A percentile compares a stretch with the other conserved stretches of the same genome.
Conservation (phyloP, 805 yeast genomes). For the Candida peoriensis region DNA sequence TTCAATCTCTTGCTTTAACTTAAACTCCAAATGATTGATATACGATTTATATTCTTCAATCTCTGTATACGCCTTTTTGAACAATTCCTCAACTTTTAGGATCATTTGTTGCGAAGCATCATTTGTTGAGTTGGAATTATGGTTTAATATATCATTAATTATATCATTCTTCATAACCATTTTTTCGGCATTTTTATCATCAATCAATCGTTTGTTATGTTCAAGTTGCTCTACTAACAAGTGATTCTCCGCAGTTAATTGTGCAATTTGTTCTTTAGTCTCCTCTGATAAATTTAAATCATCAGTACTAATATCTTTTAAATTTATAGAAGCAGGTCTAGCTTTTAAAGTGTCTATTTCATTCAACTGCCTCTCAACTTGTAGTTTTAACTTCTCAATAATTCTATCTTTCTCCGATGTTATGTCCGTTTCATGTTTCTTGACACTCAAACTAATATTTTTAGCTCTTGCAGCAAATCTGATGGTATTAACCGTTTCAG, state of each 20-base stretch:
- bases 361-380: constrained; percentile 55
- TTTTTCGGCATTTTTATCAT: constrained; percentile 49
- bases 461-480: constrained; percentile 93
- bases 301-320: constrained; percentile 2
- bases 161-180: constrained; percentile 55
- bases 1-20: constrained; percentile 29
- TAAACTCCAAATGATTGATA: constrained; percentile 53
- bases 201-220: constrained; percentile 61
- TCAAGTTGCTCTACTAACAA: constrained; percentile 63
- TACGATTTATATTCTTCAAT: constrained; percentile 57
- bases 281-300: constrained; percentile 9
- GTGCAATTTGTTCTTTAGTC: constrained; percentile 31
- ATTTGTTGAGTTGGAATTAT: constrained; percentile 4
- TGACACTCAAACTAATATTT: constrained; percentile 68
- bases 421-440: constrained; percentile 38
- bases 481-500: constrained; percentile 82
- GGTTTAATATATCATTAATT: constrained; percentile 50
- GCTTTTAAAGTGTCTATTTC: constrained; percentile 41
- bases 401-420: constrained; percentile 42
- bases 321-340: constrained; percentile 3
- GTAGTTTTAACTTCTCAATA: constrained; percentile 50
- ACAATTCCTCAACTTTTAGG: constrained; percentile 39
- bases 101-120: constrained; percentile 37
- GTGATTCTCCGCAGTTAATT: constrained; percentile 57
- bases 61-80: constrained; percentile 43